These are phyloP conservation scores for Cladorrhinum sp. DNA, from an alignment of 2,329 filamentous ascomycete species.

Conservation along the genomic window DNA sequence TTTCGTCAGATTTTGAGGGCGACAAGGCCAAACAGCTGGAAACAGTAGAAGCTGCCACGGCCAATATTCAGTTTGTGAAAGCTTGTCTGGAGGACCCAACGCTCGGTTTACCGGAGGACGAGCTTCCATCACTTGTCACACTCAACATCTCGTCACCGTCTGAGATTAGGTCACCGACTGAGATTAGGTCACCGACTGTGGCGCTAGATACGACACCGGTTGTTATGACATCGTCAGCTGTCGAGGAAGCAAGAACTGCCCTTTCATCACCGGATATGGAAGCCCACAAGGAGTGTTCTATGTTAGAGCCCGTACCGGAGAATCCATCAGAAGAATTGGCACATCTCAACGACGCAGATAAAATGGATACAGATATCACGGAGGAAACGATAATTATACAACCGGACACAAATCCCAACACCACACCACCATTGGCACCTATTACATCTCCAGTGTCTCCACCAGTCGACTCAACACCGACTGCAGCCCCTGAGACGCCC, in stretches of 20 bases:
- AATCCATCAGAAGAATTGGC: slow-evolving; percentile 22
- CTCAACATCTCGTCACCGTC: slow-evolving; percentile 24
- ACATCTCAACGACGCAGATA: slow-evolving; percentile 20
- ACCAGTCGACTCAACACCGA: slow-evolving; percentile 12
- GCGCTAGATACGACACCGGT: slow-evolving; percentile 31
- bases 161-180: slow-evolving; percentile 24
- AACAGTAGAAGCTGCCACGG: slow-evolving; percentile 55
- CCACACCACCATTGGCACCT: slow-evolving; percentile 6
- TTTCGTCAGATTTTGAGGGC: slow-evolving; percentile 45
- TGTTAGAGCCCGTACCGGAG: background rate
- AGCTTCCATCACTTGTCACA: slow-evolving; percentile 21
- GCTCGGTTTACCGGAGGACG: slow-evolving; percentile 33
- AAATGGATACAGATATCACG: slow-evolving; percentile 30
- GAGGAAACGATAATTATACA: slow-evolving; percentile 10
- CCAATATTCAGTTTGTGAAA: slow-evolving; percentile 65
- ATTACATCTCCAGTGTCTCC: slow-evolving; percentile 15
- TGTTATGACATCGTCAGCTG: slow-evolving; percentile 27
- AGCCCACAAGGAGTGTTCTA: slow-evolving; percentile 3
- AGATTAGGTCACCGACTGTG: slow-evolving; percentile 26
- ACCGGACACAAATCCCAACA: slow-evolving; percentile 4
- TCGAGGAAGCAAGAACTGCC: slow-evolving; percentile 24
- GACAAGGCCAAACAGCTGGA: slow-evolving; percentile 51
- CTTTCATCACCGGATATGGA: slow-evolving; percentile 23
- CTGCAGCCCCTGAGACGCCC: slow-evolving; percentile 14
- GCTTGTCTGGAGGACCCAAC: slow-evolving; percentile 56